These are phyloP conservation scores for Persicaria tinctoria DNA, from an alignment of 148 eudicot genomes.

Conservation along the genomic window DNA sequence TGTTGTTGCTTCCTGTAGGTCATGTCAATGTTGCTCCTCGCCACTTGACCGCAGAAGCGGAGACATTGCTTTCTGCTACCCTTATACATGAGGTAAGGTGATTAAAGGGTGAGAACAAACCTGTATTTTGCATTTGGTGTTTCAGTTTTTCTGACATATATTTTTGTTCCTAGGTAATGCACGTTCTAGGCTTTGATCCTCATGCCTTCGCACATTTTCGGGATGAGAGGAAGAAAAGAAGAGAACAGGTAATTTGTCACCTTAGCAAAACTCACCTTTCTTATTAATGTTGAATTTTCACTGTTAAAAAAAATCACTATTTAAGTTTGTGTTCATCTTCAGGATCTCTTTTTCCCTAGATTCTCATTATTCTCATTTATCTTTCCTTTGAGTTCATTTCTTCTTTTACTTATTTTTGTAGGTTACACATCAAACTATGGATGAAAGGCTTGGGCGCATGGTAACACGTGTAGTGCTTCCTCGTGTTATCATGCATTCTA, in stretches of 20 bases:
- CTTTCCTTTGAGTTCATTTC: neutral
- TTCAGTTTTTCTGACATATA: neutral
- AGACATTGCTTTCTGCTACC: conserved; percentile 90
- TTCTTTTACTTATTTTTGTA: conserved; percentile 23
- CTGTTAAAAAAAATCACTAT: neutral
- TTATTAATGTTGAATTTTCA: neutral
- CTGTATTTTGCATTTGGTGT: neutral
- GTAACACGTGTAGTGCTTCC: conserved; percentile 97
- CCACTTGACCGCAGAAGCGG: conserved; percentile 97
- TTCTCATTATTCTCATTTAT: neutral
- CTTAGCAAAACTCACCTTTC: neutral
- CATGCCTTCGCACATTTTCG: conserved; percentile 98
- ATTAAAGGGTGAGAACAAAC: neutral
- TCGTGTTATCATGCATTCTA: conserved; percentile 94
- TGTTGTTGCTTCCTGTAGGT: conserved; percentile 31
- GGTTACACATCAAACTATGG: conserved; percentile 71
- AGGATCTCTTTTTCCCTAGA: neutral
- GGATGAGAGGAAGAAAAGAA: conserved; percentile 93
- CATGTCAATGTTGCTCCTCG: conserved; percentile 99
- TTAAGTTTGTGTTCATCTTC: neutral
- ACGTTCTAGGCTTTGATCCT: conserved; percentile 98
- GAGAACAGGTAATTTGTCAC: conserved; percentile 46
- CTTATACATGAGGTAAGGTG: conserved; percentile 82
- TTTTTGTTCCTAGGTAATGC: conserved; percentile 63
- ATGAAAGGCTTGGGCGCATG: conserved; percentile 75